These are phyloP conservation scores for Gastrodia elata DNA, from an alignment of 106 monocot species.

Conservation along the genomic window DNA sequence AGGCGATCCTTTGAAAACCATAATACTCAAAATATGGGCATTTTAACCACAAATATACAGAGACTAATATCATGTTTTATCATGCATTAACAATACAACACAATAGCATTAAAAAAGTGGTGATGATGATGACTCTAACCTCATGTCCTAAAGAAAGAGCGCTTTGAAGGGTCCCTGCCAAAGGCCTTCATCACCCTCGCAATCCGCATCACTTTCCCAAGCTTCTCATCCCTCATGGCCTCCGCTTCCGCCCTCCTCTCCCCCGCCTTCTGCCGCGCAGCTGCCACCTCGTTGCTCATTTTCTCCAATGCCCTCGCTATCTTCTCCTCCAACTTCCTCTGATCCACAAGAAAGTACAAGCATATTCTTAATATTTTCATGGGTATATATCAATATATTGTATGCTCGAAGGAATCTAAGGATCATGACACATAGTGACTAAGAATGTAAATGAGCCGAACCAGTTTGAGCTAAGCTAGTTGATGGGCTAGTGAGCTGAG, in stretches of 20 bases:
- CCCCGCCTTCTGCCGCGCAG: constrained; percentile 51
- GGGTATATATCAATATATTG: no score
- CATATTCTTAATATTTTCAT: no score
- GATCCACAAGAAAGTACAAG: background rate
- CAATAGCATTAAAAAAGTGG: background rate
- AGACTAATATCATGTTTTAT: background rate
- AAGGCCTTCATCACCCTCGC: constrained; percentile 55
- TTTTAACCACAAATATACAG: background rate
- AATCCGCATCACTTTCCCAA: constrained; percentile 49
- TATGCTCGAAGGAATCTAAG: no score
- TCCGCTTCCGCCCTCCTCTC: constrained; percentile 82
- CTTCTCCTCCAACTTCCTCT: constrained; percentile 84
- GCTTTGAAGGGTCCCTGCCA: constrained; percentile 62
- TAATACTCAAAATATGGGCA: background rate
- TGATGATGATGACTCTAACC: background rate
- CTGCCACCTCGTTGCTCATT: constrained; percentile 66
- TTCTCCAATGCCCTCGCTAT: constrained; percentile 73
- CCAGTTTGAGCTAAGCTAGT: no score
- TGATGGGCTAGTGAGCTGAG: no score
- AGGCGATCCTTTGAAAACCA: background rate
- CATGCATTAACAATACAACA: background rate
- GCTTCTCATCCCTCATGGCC: constrained; percentile 66
- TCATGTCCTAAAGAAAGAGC: constrained; percentile 42
- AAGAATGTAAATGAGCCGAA: no score
- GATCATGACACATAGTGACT: no score